phyloP scores from a whole-genome alignment of 2,329 filamentous ascomycete species.

The Cercospora sp. region DNA sequence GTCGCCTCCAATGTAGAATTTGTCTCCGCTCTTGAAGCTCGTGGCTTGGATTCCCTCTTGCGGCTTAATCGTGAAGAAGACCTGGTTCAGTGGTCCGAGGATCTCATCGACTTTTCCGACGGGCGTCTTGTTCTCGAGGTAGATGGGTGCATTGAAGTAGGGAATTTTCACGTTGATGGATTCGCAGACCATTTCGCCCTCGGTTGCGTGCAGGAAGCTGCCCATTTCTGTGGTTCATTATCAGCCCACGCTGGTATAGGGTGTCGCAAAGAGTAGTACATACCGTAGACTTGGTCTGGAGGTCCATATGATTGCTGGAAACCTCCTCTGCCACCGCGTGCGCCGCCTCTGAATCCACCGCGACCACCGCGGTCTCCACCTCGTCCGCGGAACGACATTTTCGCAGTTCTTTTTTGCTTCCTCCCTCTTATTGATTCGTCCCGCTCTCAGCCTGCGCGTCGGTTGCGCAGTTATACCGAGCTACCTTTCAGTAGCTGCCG shows the following conservation, averaged over 20 bases:
- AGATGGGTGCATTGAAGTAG: conserved; percentile 98
- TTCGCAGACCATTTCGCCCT: conserved; percentile 97
- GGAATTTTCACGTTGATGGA: conserved; percentile 94
- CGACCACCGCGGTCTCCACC: conserved; percentile 29
- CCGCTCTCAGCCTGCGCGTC: conserved; percentile 5
- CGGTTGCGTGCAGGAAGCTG: conserved; percentile 87
- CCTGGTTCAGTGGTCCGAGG: conserved; percentile 93
- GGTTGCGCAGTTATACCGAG: background rate
- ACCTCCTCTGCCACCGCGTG: conserved; percentile 36
- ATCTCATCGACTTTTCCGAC: conserved; percentile 98
- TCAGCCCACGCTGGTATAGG: background rate
- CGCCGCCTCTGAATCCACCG: conserved; percentile 34
- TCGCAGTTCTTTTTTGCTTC: conserved; percentile 1
- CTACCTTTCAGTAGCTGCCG: background rate
- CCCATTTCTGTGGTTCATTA: conserved; percentile 68
- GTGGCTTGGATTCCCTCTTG: conserved; percentile 92
- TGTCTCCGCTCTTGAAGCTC: conserved; percentile 94
- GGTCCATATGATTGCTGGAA: conserved; percentile 46
- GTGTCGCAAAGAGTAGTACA: conserved; percentile 8
- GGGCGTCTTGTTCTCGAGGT: conserved; percentile 91
- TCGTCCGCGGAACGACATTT: conserved; percentile 35
- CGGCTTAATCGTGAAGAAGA: conserved; percentile 98
- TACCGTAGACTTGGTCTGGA: conserved; percentile 48
- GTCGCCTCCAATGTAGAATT: conserved; percentile 85
- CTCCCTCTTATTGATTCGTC: too few species aligned